Percentiles rank a stretch among this genome's conserved stretches.
These are phyloP conservation scores for Candida glucosophila DNA, from an alignment of 1,139 yeast genomes.

Conservation along the genomic window DNA sequence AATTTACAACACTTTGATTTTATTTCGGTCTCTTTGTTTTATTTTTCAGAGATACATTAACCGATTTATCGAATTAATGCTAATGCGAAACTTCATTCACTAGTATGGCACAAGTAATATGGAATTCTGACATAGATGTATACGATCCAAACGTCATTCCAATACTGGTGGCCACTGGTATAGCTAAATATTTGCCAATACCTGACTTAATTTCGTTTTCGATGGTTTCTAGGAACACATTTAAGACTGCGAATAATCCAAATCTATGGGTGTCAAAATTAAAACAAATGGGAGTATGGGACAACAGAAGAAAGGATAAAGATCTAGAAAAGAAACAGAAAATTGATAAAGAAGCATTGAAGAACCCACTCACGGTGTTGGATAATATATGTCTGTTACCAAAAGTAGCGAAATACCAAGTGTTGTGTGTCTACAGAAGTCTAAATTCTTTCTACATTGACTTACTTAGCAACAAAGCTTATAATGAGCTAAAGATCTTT, in stretches of 20 bases:
- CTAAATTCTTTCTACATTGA: conserved; percentile 41
- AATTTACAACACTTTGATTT: no score
- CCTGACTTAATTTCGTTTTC: conserved; percentile 30
- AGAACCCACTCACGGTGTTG: conserved; percentile 31
- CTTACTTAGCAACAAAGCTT: conserved; percentile 36
- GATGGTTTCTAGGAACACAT: conserved; percentile 29
- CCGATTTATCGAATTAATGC: no score
- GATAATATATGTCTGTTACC: conserved; percentile 30
- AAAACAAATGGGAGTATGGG: conserved; percentile 42
- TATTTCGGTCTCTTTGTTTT: no score
- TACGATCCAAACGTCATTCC: conserved; percentile 37
- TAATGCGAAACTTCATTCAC: no score
- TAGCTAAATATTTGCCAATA: conserved; percentile 27
- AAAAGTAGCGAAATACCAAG: conserved; percentile 33
- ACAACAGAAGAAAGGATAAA: conserved; percentile 7
- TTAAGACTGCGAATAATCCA: conserved; percentile 28
- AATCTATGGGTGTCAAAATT: conserved; percentile 47
- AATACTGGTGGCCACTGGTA: conserved; percentile 25
- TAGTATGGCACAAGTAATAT: conserved; percentile 37
- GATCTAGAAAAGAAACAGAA: conserved; percentile 1
- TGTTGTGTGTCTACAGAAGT: conserved; percentile 32
- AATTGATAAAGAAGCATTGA: conserved; percentile 5
- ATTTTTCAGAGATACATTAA: no score
- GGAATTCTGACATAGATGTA: conserved; percentile 43
- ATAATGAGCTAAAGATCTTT: conserved; percentile 39